Evolutionary conservation across 2,329 filamentous ascomycete species (phyloP), one percentile per base, ranked within the genome.

Genomic region (Thermochaetoides dissita): DNA sequence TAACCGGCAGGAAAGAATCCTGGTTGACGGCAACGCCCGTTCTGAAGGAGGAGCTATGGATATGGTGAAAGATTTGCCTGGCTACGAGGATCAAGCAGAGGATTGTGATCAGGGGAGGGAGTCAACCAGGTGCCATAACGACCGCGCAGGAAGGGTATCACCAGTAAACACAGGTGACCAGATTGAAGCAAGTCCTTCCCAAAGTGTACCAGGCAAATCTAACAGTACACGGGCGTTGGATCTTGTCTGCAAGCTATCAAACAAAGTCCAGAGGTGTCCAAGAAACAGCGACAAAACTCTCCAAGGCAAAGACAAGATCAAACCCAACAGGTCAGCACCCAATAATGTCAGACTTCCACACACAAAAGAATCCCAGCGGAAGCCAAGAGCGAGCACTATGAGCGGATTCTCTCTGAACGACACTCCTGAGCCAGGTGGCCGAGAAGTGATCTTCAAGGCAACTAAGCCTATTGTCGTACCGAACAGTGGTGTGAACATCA

Each of bases 401-500:
- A 45, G 36, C 30, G 10, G 41, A 9, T 34, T 41, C 29, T 38
- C 48, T 1, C 49, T 55, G 30, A 54, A 56, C 7, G 53, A 60
- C 28, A 65, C 66, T 6, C 49, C 66, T 30, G 69, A 79, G 50
- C 63, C 71, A 0, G 78, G 77, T 30, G 79, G 82, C 28, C 80
- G 81, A 50, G 76, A 76, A 2, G 81, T 93, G 34, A 79, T 95
- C 29, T 83, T 95, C 55, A 80, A 77, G 36, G 86, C 91, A 0
- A 62, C 65, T 0, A 65, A 67, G 4, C 79, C 79, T 0, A 66
- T 96, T 6, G 71, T 80, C 7, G 62, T 96, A 1, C 77, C 82
- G 1, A 84, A 79, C 37, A 87, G 81, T 58, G 91, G 96, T 56
- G 72, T 96, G 51, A 94, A 94, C 58, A 83, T 96, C 50, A 80